These are phyloP conservation scores for Trichoderma oligosporum DNA, from an alignment of 2,329 filamentous ascomycete species.

Conservation along the genomic window DNA sequence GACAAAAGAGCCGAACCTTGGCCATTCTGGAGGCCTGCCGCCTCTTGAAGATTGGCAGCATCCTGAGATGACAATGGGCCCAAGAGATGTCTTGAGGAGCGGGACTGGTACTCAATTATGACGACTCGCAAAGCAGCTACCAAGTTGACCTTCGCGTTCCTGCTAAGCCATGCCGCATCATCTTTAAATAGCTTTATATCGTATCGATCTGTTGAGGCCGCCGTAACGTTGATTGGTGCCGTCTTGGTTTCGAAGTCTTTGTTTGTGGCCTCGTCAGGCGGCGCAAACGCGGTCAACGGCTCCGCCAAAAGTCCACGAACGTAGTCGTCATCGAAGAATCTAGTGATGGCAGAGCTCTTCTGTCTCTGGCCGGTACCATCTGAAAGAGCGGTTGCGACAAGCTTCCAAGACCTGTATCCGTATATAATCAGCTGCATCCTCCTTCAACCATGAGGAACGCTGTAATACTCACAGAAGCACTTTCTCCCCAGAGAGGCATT, in stretches of 20 bases:
- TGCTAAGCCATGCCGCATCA: constrained; percentile 82
- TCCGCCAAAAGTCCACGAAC: constrained; percentile 65
- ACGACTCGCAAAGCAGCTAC: constrained; percentile 75
- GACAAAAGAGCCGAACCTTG: constrained; percentile 56
- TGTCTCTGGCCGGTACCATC: constrained; percentile 56
- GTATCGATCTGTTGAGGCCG: constrained; percentile 61
- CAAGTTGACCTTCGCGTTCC: constrained; percentile 73
- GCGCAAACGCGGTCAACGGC: constrained; percentile 64
- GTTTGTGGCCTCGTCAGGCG: constrained; percentile 60
- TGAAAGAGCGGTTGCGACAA: constrained; percentile 52
- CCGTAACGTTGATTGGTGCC: constrained; percentile 77
- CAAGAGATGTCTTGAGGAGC: constrained; percentile 68
- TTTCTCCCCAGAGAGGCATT: constrained; percentile 76
- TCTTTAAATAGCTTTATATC: constrained; percentile 77
- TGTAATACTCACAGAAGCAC: constrained; percentile 66
- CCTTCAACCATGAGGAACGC: constrained; percentile 5
- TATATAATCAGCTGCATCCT: constrained; percentile 25
- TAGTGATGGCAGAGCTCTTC: constrained; percentile 52
- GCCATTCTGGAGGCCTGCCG: constrained; percentile 61
- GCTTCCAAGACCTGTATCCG: constrained; percentile 56
- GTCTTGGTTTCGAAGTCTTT: constrained; percentile 78
- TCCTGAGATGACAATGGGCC: constrained; percentile 74
- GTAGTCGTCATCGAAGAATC: constrained; percentile 68
- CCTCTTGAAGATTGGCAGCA: constrained; percentile 69
- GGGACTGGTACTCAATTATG: constrained; percentile 77